Evolutionary conservation across 805 yeast species (phyloP).

Genomic region (Ogataea corticis): DNA sequence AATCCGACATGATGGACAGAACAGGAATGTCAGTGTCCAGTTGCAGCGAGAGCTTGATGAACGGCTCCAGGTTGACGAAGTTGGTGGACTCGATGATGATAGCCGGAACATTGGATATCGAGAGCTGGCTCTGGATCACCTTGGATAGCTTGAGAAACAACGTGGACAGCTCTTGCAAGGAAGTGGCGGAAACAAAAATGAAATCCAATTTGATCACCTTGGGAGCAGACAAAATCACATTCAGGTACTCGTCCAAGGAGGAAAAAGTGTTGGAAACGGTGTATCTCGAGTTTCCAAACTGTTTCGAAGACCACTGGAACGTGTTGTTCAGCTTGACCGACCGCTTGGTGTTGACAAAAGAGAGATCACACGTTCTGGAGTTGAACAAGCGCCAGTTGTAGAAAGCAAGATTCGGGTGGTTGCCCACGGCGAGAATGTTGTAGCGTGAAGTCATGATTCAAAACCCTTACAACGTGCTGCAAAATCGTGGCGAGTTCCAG

Average conservation of each 20-base stretch:
- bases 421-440: constrained; percentile 46
- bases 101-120: constrained; percentile 41
- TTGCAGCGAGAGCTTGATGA: constrained; percentile 47
- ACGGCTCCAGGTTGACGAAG: constrained; percentile 71
- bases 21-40: constrained; percentile 38
- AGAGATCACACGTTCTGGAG: constrained; percentile 42
- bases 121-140: constrained; percentile 32
- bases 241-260: constrained; percentile 30
- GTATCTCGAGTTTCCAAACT: constrained; percentile 36
- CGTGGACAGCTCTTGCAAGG: constrained; percentile 52
- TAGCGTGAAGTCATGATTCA: constrained; percentile 25
- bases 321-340: constrained; percentile 16
- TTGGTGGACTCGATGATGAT: constrained; percentile 70
- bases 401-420: constrained; percentile 57
- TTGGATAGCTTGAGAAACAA: constrained; percentile 40
- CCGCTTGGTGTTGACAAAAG: constrained; percentile 39
- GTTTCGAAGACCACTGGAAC: constrained; percentile 33
- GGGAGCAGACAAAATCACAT: constrained; percentile 5
- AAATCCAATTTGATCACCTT: constrained; percentile 39
- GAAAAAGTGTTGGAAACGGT: constrained; percentile 21
- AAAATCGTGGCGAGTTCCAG: background rate
- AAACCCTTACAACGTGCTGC: background rate
- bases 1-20: constrained; percentile 62
- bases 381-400: constrained; percentile 58
- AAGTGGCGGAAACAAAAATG: constrained; percentile 46